phyloP scores from a whole-genome alignment of 2,329 filamentous ascomycete genomes.

The Stagonosporopsis chrysanthemi region DNA sequence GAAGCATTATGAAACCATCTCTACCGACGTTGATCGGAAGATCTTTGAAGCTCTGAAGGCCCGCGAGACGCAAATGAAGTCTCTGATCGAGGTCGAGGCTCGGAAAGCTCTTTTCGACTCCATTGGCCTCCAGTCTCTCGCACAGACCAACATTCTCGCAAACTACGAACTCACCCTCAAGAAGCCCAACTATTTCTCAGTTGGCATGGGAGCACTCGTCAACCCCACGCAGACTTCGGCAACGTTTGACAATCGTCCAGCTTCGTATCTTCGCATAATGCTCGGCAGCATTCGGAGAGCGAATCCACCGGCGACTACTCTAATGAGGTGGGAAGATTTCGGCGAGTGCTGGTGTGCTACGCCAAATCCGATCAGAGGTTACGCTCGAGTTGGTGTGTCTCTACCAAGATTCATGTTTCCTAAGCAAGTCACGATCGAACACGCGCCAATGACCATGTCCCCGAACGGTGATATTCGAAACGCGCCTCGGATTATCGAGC shows the following conservation, averaged over 20 bases:
- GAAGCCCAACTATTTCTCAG: conserved; percentile 75
- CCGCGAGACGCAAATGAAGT: conserved; percentile 28
- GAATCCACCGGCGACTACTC: conserved; percentile 61
- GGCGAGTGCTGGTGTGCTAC: conserved; percentile 88
- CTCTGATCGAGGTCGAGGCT: conserved; percentile 31
- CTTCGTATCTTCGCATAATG: neutral
- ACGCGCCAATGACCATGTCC: conserved; percentile 52
- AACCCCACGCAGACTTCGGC: conserved; percentile 68
- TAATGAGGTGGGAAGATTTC: conserved; percentile 76
- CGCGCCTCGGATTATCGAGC: conserved; percentile 54
- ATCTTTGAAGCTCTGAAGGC: conserved; percentile 29
- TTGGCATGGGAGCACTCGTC: conserved; percentile 70
- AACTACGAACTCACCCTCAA: conserved; percentile 44
- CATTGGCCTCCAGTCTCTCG: conserved; percentile 42
- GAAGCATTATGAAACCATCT: conserved; percentile 31
- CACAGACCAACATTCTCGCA: conserved; percentile 40
- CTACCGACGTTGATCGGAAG: conserved; percentile 34
- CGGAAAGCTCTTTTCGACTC: conserved; percentile 43
- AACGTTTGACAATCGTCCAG: conserved; percentile 36
- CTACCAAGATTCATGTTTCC: conserved; percentile 50
- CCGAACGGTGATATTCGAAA: conserved; percentile 46
- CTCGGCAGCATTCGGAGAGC: conserved; percentile 19
- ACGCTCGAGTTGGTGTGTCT: conserved; percentile 69
- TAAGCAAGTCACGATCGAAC: conserved; percentile 54
- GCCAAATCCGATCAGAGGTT: conserved; percentile 56